Base-by-base conservation (phyloP, 2,329 filamentous ascomycete species). In the Sporothrix globosa region DNA sequence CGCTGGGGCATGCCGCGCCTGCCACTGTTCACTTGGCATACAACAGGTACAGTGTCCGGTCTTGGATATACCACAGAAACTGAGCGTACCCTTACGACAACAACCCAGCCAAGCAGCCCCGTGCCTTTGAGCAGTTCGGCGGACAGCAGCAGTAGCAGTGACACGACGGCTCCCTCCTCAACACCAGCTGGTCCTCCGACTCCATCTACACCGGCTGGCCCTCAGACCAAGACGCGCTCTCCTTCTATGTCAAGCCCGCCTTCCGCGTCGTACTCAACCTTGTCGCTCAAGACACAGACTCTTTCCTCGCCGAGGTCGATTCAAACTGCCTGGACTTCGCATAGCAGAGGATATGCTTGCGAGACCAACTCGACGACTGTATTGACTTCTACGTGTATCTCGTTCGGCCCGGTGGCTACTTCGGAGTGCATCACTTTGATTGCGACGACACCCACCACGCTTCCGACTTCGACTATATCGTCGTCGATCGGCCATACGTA, bases 311-410 rank as follows among this genome's bases (percentile, higher is more conserved):
- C 21, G 44, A 44, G 34, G 41, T 9, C n/a, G 3, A 17, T 4
- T 11, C n/a, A 21, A 24, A 50, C 44, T 4, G 30, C 46, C 19
- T 50, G n/a, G 27, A 52, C 46, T 14, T 34, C 10, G 17, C 27
- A n/a, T 4, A 66, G 61, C 27, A 34, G 27, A 13, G 61, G 24
- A 24, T 52, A 66, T n/a, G 46, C 27, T 17, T 66, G 61, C 27
- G 61, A 66, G 61, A 66, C 17, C 61, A 66, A 66, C 61, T 21
- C 27, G 46, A 66, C 61, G 24, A 34, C 27, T 7, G 46, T 66
- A 13, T 14, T 39, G 17, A 30, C 61, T 10, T 24, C 46, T 11
- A 52, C 61, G 24, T 66, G 11, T 21, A 66, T 27, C 61, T 39
- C 61, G 46, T 66, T 52, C 21, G n/a, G 5, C 46, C 14, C 39